Percentiles rank a stretch among this genome's conserved stretches.
These are phyloP conservation scores for Solanum corneliomulleri DNA, from an alignment of 257 asterid species.

Conservation along the genomic window DNA sequence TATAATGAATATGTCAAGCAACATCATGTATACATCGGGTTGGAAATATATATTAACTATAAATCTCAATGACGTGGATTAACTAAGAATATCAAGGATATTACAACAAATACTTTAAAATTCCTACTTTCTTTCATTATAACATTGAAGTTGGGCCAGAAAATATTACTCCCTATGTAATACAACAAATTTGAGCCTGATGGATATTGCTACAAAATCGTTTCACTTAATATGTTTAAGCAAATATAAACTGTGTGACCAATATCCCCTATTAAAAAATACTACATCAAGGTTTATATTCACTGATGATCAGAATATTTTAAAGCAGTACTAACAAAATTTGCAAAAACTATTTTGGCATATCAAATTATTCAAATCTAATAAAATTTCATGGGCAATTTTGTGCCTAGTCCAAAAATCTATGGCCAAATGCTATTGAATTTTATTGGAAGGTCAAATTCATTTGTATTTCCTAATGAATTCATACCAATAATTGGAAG, in stretches of 20 bases:
- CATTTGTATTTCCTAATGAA: neutral
- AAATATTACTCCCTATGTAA: neutral
- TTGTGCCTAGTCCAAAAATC: neutral
- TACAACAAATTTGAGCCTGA: neutral
- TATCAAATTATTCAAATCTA: neutral
- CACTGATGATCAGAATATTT: neutral
- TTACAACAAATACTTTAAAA: neutral
- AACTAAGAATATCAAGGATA: neutral
- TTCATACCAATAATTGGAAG: neutral
- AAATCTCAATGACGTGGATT: neutral
- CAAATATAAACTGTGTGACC: too few relatives aligned
- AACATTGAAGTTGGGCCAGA: neutral
- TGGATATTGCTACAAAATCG: neutral
- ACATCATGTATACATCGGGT: neutral
- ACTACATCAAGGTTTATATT: neutral
- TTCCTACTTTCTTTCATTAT: neutral
- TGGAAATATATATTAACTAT: neutral
- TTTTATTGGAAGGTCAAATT: neutral
- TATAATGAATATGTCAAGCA: neutral
- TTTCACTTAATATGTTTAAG: too few relatives aligned
- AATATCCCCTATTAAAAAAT: too few relatives aligned
- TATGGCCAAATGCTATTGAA: neutral
- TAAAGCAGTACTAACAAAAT: neutral
- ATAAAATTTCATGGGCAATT: too few relatives aligned
- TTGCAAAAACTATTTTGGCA: neutral